These are phyloP conservation scores for Pseudoscleropodium purum DNA, from an alignment of 225 moss, liverwort and hornwort species.

Conservation along the genomic window DNA sequence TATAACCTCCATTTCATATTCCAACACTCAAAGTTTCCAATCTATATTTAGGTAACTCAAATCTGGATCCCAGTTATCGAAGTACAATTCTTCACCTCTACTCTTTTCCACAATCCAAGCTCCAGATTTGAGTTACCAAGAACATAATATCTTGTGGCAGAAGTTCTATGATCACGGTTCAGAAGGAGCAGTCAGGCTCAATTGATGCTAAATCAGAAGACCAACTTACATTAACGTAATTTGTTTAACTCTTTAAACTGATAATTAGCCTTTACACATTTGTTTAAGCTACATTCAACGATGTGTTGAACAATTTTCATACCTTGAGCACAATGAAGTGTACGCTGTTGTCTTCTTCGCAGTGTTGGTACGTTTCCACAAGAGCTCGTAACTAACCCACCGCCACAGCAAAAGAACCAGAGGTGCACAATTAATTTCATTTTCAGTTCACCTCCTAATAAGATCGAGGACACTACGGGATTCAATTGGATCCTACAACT, in stretches of 20 bases:
- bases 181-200: background rate
- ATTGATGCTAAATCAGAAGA: background rate
- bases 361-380: conserved; percentile 43
- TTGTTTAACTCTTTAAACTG: background rate
- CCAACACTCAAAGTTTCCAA: background rate
- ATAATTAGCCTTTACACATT: background rate
- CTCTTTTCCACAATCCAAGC: background rate
- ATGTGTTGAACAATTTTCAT: background rate
- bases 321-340: conserved; percentile 81
- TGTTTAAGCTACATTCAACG: background rate
- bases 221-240: background rate
- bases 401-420: background rate
- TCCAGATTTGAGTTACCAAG: background rate
- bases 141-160: background rate
- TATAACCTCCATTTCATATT: background rate
- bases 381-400: conserved; percentile 29
- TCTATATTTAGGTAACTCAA: background rate
- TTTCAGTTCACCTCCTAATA: background rate
- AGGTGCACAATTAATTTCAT: background rate
- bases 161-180: background rate
- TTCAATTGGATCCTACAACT: background rate
- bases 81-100: background rate
- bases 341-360: conserved; percentile 52
- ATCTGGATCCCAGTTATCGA: background rate
- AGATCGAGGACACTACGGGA: background rate